phyloP scores from a whole-genome alignment of 164 flowering plant genomes.

The Macadamia tetraphylla region DNA sequence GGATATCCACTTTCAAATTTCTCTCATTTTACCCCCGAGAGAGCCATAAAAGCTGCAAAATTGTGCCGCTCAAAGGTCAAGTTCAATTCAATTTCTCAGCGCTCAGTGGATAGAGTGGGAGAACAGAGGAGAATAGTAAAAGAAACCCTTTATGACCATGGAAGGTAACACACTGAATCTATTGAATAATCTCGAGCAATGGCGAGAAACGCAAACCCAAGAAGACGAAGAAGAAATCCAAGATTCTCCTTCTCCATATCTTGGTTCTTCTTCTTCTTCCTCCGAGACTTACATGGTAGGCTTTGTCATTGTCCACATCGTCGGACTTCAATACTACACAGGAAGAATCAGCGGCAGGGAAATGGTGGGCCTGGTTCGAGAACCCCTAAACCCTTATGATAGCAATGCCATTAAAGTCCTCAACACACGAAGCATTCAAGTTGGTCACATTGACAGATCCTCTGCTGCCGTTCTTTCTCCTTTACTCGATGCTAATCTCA shows the following conservation, averaged over 20 bases:
- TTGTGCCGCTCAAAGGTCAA: too few species aligned
- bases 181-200: too few species aligned
- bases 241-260: constrained; percentile 5
- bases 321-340: constrained; percentile 56
- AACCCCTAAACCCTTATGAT: constrained; percentile 63
- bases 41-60: too few species aligned
- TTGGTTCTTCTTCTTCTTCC: constrained; percentile 7
- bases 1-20: too few species aligned
- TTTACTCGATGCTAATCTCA: constrained; percentile 39
- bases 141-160: too few species aligned
- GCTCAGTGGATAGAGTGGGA: too few species aligned
- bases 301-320: constrained; percentile 60
- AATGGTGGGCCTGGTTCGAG: constrained; percentile 77
- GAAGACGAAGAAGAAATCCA: constrained; percentile 8
- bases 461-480: constrained; percentile 61
- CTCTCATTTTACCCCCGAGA: too few species aligned
- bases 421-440: constrained; percentile 48
- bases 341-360: constrained; percentile 66
- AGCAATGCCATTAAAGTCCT: constrained; percentile 73
- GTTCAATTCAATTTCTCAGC: too few species aligned
- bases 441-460: constrained; percentile 65
- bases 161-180: too few species aligned
- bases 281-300: constrained; percentile 50
- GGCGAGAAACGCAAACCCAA: too few species aligned
- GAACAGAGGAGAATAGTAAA: too few species aligned